Base-by-base conservation (phyloP, 352 stramenopile genomes). In the Saprolegnia diclina region DNA sequence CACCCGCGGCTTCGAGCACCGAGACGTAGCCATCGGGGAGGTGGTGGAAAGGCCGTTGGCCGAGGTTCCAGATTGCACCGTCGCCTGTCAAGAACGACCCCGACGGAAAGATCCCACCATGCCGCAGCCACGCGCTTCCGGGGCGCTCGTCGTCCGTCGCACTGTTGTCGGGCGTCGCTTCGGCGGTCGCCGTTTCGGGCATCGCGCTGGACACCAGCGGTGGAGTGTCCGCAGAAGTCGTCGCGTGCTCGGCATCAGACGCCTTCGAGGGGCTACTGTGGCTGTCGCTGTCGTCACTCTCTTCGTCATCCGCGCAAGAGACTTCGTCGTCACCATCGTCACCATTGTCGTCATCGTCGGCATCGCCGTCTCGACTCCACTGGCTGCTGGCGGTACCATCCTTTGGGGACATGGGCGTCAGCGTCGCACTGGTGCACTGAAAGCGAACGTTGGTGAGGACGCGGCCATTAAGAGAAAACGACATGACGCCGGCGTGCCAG, bases 61-160 rank as follows among this genome's bases (percentile, higher is more conserved):
- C 84, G 67, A 92, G 79, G 68, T 92, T 92, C 84, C 84, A 92
- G 10, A 78, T 79, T 26, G 90, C 24, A 11, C 79, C 77, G 57
- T 92, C 82, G 11, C 42, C 63, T 4, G 42, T 61, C 5, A 52
- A 38, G 38, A 69, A 61, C 3, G 63, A 69, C 13, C 53, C 42
- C 4, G 63, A 69, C 9, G 63, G 63, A 19, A 62, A 69, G 19
- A 69, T 69, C 16, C 63, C 63, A 45, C 63, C 44, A 14, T 61
- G 63, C 35, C 29, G 13, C 4, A 69, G 26, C 63, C 63, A 69
- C 1, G 44, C n/a, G 32, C 61, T 69, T 37, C 44, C 21, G 13
- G 21, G 6, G 38, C 7, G 4, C 13, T 16, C 1, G 35, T 35
- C 24, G 52, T 24, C 52, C 9, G n/a, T 19, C 24, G 19, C 11